Evolutionary conservation across 306 rosid genomes (phyloP), one percentile per base, ranked within the genome.

Genomic region (Trifolium repens): DNA sequence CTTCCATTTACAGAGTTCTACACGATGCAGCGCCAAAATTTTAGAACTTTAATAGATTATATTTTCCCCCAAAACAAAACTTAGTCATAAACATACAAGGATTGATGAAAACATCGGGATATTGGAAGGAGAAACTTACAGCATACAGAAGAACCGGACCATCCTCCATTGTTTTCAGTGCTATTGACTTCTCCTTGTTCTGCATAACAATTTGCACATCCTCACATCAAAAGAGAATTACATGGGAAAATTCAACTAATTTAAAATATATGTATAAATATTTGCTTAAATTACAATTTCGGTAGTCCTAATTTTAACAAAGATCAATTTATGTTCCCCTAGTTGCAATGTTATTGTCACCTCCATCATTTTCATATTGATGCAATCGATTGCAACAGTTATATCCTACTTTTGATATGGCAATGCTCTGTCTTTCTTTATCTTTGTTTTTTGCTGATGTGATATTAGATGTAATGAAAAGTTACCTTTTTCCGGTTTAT

Each of bases 121-220:
- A 73, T 75, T 74, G 67, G 71, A 66, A 70, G 10, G 69, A 65
- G 70, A 81, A 83, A 59, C 93, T 84, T 85, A 96, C 98, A 74
- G 88, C 84, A 82, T 90, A 80, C 39, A 96, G 86, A 83, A 92
- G 96, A 87, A 96, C 98, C 87, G 77, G 99, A 57, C 99, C 99
- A 72, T 96, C 99, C 93, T 96, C 97, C 98, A 96, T 92, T 27
- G 99, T 89, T 83, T 96, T 96, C 79, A 96, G 85, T 9, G 96
- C 76, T 78, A 86, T 85, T 69, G 99, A 92, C 87, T 90, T 96
- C 55, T 88, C 98, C 50, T 86, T 96, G 83, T 89, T 91, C 99
- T 96, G 97, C 83, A 84, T 10, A 52, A 81, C 63, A 81, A 81
- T 43, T 67, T 54, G 77, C 11, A 71, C n/a, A 14, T 46, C 57